These are phyloP conservation scores for Zanthoxylum bungeanum DNA, from an alignment of 345 rosid species.

Conservation along the genomic window DNA sequence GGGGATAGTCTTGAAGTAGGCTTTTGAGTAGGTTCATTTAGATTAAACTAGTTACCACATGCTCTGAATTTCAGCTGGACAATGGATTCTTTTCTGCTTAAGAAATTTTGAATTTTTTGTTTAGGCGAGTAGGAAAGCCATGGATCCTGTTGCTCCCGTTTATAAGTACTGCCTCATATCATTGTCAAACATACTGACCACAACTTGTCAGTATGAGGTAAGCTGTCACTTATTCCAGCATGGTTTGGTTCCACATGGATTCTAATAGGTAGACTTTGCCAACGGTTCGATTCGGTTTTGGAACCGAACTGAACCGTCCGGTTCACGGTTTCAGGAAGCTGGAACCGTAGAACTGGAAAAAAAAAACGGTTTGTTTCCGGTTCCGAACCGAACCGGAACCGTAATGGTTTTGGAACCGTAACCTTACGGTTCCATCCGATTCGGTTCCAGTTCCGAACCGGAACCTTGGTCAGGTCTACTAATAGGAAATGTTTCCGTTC, in stretches of 20 bases:
- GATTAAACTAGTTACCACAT: not conserved
- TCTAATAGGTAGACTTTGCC: no score
- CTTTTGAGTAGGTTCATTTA: not conserved
- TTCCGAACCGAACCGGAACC: no score
- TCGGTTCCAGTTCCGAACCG: no score
- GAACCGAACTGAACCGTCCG: no score
- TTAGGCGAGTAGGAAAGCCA: conserved; percentile 74
- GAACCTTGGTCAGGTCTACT: no score
- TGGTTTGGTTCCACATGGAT: not conserved
- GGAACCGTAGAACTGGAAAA: no score
- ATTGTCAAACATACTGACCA: conserved; percentile 73
- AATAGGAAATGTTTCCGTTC: not conserved
- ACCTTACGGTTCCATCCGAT: no score
- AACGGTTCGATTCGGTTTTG: no score
- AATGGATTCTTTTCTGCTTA: not conserved
- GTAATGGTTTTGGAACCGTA: no score
- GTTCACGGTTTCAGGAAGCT: no score
- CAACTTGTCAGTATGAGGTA: conserved; percentile 98
- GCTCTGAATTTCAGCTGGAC: not conserved
- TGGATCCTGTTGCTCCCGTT: conserved; percentile 92
- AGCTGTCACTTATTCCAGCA: not conserved
- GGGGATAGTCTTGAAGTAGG: not conserved
- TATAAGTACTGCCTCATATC: conserved; percentile 82
- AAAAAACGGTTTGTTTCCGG: no score
- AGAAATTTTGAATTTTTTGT: not conserved